Evolutionary conservation across 2,329 filamentous ascomycete species (phyloP).

Genomic region (Pestalotiopsis fici): DNA sequence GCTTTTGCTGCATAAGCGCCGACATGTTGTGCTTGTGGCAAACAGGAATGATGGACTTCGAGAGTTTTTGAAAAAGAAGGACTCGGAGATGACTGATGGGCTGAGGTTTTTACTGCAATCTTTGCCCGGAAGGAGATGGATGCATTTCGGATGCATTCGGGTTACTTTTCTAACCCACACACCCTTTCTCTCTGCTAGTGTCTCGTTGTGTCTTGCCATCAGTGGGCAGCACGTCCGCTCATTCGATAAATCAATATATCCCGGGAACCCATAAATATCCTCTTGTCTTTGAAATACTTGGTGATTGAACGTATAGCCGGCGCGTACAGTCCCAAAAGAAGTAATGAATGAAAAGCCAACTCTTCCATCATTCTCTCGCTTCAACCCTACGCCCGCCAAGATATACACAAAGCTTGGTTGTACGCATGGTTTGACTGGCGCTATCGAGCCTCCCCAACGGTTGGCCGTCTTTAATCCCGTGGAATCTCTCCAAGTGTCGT

Average conservation of each 20-base stretch:
- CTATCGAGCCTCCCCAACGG: too few species aligned
- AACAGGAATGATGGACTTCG: background rate
- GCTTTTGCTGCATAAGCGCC: background rate
- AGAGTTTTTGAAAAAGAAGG: too few species aligned
- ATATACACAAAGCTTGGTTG: too few species aligned
- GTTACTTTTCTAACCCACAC: background rate
- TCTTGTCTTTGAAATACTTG: background rate
- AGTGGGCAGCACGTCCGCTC: background rate
- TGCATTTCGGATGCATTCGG: background rate
- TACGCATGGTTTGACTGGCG: too few species aligned
- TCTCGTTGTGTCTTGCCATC: background rate
- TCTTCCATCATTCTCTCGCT: too few species aligned
- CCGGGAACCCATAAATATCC: background rate
- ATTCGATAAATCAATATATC: background rate
- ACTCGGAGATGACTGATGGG: background rate
- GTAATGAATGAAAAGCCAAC: too few species aligned
- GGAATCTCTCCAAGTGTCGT: too few species aligned
- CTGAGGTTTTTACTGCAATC: background rate
- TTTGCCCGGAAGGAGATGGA: background rate
- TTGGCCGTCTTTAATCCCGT: too few species aligned
- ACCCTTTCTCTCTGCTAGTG: background rate
- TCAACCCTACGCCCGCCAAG: too few species aligned
- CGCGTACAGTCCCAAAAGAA: too few species aligned
- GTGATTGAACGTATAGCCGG: background rate
- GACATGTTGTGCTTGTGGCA: background rate